Evolutionary conservation across 2,329 filamentous ascomycete species (phyloP).

Genomic region (Alternaria metachromatica): DNA sequence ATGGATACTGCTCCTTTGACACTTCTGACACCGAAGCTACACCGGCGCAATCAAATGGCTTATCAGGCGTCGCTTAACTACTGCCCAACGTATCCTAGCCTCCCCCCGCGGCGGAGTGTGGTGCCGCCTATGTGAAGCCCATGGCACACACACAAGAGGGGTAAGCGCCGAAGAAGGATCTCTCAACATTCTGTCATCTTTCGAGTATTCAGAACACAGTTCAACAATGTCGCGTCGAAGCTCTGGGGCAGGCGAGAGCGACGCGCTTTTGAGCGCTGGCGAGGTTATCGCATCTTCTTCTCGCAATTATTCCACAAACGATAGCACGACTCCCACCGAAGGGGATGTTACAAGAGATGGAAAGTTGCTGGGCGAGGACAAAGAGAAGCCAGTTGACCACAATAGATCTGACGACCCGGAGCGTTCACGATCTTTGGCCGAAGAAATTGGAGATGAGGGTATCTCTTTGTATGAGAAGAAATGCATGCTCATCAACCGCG

Average conservation of each 20-base stretch:
- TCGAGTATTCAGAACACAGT: background rate
- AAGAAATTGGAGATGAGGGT: conserved; percentile 19
- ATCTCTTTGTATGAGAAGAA: conserved; percentile 52
- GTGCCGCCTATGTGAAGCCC: background rate
- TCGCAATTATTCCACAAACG: conserved; percentile 13
- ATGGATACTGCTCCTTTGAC: conserved; percentile 6
- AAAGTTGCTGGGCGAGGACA: background rate
- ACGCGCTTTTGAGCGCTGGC: conserved; percentile 8
- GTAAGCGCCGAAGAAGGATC: background rate
- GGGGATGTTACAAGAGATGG: background rate
- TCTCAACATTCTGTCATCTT: background rate
- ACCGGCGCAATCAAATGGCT: conserved; percentile 8
- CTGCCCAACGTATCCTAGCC: conserved; percentile 10
- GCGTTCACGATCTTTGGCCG: conserved; percentile 1
- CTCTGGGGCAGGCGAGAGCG: conserved; percentile 2
- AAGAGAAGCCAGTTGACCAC: background rate
- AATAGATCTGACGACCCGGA: conserved; percentile 1
- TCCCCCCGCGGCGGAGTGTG: background rate
- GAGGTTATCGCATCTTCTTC: conserved; percentile 8
- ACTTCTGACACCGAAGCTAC: conserved; percentile 6
- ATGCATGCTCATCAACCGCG: conserved; percentile 53
- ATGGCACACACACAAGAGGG: conserved; percentile 10
- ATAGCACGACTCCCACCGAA: background rate
- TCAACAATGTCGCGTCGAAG: conserved; percentile 5
- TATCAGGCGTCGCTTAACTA: conserved; percentile 16